Base-by-base conservation (phyloP, 352 stramenopile species). In the Globisporangium carolinianum region DNA sequence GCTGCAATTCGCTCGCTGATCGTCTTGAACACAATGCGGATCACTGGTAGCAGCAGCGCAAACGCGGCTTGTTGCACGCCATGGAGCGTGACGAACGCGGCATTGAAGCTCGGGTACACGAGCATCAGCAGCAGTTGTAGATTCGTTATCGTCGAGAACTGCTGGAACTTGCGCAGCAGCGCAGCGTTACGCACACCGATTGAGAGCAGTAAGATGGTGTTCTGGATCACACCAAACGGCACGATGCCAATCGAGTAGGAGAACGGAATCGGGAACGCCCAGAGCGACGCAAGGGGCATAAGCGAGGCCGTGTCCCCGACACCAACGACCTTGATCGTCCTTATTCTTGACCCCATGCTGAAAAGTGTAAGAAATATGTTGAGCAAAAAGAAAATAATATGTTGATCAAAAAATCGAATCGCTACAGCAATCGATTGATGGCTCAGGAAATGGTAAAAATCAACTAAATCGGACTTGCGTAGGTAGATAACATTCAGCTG, bases 31-130 rank as follows among this genome's bases (percentile, higher is more conserved):
- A 60, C 2, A 12, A 36, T 5, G 38, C 50, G 58, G 14, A 60
- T 43, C 24, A 56, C 15, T 0, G 59, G 59, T 0, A 65, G 52
- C 18, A 65, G 38, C 46, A 65, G 24, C 9, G 60, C 47, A 11
- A 65, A 37, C n/a, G 39, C 52, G 1, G 58, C n/a, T 24, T 59
- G 51, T 24, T 37, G 0, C 17, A 4, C 9, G 1, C 52, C 59
- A 3, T 56, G 15, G 6, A 65, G 47, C 15, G 52, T 47, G 17
- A 55, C 18, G 48, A 65, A 65, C 5, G 35, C 24, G 7, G 52
- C 59, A 38, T 65, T 60, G 47, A 51, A 65, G 1, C 8, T 32
- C 2, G 52, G 59, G 17, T 59, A 64, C 9, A 63, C 43, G 6
- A 50, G 15, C 15, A 50, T 7, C 7, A 63, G 24, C 0, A 9